Conservation (phyloP, 768 basidiomycete genomes). For the Mycena metata region DNA sequence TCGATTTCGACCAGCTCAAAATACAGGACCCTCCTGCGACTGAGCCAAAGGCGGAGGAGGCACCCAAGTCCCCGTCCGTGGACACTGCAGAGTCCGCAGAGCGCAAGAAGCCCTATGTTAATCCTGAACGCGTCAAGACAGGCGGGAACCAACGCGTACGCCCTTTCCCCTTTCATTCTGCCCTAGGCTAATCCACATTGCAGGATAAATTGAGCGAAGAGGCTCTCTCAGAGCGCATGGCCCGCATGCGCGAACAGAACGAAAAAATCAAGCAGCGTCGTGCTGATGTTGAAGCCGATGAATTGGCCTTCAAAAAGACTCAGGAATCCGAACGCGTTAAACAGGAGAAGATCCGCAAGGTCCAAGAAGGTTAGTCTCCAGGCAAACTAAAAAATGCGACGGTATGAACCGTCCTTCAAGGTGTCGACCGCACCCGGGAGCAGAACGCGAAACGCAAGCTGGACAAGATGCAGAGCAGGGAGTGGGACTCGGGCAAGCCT, state of each 20-base stretch:
- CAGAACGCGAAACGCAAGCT: slow-evolving; percentile 86
- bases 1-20: slow-evolving; percentile 71
- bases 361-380: slow-evolving; percentile 63
- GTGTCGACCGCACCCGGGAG: slow-evolving; percentile 77
- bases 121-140: slow-evolving; percentile 87
- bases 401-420: slow-evolving; percentile 31
- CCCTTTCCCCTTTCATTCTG: slow-evolving; percentile 27
- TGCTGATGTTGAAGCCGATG: slow-evolving; percentile 80
- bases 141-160: slow-evolving; percentile 80
- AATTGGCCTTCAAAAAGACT: slow-evolving; percentile 80
- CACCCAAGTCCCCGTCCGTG: slow-evolving; percentile 27
- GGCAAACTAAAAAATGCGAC: neutral
- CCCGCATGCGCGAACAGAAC: slow-evolving; percentile 77
- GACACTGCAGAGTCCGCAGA: slow-evolving; percentile 48
- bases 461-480: slow-evolving; percentile 82
- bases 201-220: slow-evolving; percentile 81
- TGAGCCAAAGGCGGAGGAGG: slow-evolving; percentile 28
- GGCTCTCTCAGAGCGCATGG: slow-evolving; percentile 77
- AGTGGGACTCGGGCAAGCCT: slow-evolving; percentile 88
- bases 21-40: slow-evolving; percentile 46
- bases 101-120: slow-evolving; percentile 83
- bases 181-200: slow-evolving; percentile 15
- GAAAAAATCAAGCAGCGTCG: slow-evolving; percentile 82
- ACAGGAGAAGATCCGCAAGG: slow-evolving; percentile 69
- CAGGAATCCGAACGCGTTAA: slow-evolving; percentile 75